These are phyloP conservation scores for Populus euphratica DNA, from an alignment of 345 rosid species.

Conservation along the genomic window DNA sequence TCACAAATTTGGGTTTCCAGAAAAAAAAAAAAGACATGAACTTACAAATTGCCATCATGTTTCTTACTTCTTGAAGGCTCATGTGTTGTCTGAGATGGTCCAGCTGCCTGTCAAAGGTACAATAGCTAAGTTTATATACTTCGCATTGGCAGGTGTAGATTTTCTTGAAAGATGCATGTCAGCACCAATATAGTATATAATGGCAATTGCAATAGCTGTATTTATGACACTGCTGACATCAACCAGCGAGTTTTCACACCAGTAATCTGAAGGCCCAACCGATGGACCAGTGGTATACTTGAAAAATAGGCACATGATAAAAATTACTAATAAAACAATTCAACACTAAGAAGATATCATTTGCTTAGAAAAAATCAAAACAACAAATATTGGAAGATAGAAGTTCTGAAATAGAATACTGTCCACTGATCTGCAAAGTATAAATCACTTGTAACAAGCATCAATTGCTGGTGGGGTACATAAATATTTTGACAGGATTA, in stretches of 20 bases:
- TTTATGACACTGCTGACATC: background rate
- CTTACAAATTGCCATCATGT: constrained; percentile 55
- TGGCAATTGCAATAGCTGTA: background rate
- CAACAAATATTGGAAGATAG: background rate
- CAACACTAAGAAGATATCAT: background rate
- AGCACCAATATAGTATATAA: background rate
- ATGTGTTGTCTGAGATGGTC: constrained; percentile 36
- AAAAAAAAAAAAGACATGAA: background rate
- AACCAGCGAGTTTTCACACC: background rate
- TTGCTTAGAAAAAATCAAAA: background rate
- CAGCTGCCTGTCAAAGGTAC: constrained; percentile 42
- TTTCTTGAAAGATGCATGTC: background rate
- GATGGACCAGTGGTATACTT: background rate
- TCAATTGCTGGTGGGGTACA: background rate
- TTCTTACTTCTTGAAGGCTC: constrained; percentile 51
- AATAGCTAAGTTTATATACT: constrained; percentile 2
- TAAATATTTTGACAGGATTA: background rate
- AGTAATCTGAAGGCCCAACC: background rate
- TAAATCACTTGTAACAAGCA: background rate
- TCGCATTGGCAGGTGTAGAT: background rate
- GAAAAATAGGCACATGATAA: background rate
- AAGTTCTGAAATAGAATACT: background rate
- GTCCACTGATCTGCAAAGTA: background rate
- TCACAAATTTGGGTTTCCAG: background rate
- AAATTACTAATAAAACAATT: background rate